A percentile compares a stretch with the other conserved stretches of the same genome.
phyloP scores from a whole-genome alignment of 2,329 filamentous ascomycete species.

The Clarireedia homoeocarpa region DNA sequence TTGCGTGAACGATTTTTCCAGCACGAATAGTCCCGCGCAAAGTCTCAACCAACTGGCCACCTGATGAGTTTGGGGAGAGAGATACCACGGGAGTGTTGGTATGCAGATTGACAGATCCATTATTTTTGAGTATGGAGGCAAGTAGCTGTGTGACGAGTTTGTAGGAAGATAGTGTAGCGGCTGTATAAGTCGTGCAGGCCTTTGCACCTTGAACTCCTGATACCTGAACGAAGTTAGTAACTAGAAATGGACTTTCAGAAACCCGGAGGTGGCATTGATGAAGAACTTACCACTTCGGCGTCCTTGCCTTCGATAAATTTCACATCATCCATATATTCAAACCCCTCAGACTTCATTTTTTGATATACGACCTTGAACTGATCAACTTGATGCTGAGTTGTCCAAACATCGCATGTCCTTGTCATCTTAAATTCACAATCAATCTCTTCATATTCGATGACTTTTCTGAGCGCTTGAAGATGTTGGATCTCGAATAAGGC shows the following conservation, averaged over 20 bases:
- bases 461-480: slow-evolving; percentile 30
- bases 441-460: slow-evolving; percentile 33
- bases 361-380: slow-evolving; percentile 3
- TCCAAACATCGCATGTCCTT: slow-evolving; percentile 13
- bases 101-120: slow-evolving; percentile 40
- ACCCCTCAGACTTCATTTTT: background rate
- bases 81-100: slow-evolving; percentile 40
- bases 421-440: slow-evolving; percentile 36
- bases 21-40: slow-evolving; percentile 46
- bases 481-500: slow-evolving; percentile 34
- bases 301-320: background rate
- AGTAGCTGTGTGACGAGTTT: slow-evolving; percentile 50
- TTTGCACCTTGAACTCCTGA: slow-evolving; percentile 22
- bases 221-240: background rate
- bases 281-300: slow-evolving; percentile 1
- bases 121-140: slow-evolving; percentile 34
- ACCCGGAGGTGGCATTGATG: background rate
- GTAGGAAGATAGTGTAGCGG: slow-evolving; percentile 44
- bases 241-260: background rate
- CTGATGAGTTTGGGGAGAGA: slow-evolving; percentile 14
- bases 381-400: background rate
- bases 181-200: slow-evolving; percentile 16
- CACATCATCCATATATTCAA: slow-evolving; percentile 9
- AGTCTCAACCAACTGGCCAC: slow-evolving; percentile 42
- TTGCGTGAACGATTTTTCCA: slow-evolving; percentile 52